Conservation (phyloP, 768 basidiomycete species). For the Cystobasidiopsis lactophilus region DNA sequence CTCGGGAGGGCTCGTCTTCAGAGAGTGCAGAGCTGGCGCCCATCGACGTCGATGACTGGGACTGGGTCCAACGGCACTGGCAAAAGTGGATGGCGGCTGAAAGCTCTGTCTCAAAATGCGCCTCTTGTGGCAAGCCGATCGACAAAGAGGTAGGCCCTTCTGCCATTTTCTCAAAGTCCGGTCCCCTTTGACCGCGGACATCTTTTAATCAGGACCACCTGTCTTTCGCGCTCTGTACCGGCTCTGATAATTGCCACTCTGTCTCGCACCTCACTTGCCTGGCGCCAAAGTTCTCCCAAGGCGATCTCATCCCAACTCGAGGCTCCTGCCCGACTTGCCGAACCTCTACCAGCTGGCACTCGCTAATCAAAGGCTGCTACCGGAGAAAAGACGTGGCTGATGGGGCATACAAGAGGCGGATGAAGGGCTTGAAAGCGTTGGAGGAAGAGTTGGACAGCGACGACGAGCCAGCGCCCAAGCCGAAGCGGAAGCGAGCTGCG, state of each 20-base stretch:
- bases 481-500: neutral
- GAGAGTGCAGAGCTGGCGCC: conserved; percentile 13
- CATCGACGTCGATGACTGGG: conserved; percentile 23
- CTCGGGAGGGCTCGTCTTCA: conserved; percentile 12
- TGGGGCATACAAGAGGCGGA: conserved; percentile 2
- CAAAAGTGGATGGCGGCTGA: neutral
- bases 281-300: conserved; percentile 16
- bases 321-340: conserved; percentile 23
- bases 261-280: conserved; percentile 22
- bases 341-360: conserved; percentile 19
- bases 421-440: neutral
- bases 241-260: conserved; percentile 6
- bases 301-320: conserved; percentile 20
- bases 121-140: conserved; percentile 10
- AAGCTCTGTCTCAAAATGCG: neutral
- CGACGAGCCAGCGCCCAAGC: neutral
- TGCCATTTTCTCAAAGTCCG: neutral
- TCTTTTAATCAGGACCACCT: conserved; percentile 16
- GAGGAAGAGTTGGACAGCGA: conserved; percentile 8
- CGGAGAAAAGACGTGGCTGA: conserved; percentile 18
- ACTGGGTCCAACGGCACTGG: conserved; percentile 10
- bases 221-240: conserved; percentile 21
- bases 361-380: conserved; percentile 24
- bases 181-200: no score
- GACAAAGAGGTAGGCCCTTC: conserved; percentile 15